phyloP scores from a whole-genome alignment of 2,329 filamentous ascomycete genomes.

The Sporothrix mexicana region DNA sequence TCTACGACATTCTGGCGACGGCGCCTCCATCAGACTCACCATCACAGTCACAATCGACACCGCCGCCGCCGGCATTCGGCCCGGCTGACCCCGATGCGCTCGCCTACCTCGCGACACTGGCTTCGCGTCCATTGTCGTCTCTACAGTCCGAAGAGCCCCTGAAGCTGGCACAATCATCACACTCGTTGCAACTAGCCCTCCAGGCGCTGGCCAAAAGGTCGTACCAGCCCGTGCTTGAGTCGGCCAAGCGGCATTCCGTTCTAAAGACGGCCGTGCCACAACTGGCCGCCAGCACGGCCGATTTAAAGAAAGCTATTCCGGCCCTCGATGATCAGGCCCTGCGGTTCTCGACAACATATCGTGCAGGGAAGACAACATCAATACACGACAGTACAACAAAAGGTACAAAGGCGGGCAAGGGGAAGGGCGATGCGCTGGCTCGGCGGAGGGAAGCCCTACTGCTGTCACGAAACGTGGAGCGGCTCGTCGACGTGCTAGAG shows the following conservation, averaged over 20 bases:
- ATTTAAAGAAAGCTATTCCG: slow-evolving; percentile 75
- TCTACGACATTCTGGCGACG: slow-evolving; percentile 72
- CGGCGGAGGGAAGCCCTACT: slow-evolving; percentile 80
- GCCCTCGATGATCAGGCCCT: slow-evolving; percentile 79
- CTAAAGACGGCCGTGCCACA: slow-evolving; percentile 74
- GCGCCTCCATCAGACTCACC: slow-evolving; percentile 40
- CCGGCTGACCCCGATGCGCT: slow-evolving; percentile 59
- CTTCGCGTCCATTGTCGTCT: slow-evolving; percentile 75
- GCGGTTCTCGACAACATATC: slow-evolving; percentile 81
- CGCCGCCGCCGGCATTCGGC: slow-evolving; percentile 40
- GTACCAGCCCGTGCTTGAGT: slow-evolving; percentile 81
- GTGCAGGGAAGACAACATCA: slow-evolving; percentile 72
- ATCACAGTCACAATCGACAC: slow-evolving; percentile 41
- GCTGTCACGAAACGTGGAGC: slow-evolving; percentile 83
- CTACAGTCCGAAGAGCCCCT: slow-evolving; percentile 78
- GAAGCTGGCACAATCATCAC: slow-evolving; percentile 77
- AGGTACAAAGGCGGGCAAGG: background rate
- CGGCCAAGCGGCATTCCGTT: slow-evolving; percentile 76
- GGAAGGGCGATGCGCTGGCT: slow-evolving; percentile 58
- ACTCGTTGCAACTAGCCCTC: slow-evolving; percentile 80
- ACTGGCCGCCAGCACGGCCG: slow-evolving; percentile 68
- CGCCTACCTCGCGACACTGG: slow-evolving; percentile 77
- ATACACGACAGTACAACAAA: slow-evolving; percentile 47
- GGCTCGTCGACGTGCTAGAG: slow-evolving; percentile 88
- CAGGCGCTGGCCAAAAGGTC: slow-evolving; percentile 90